phyloP scores from a whole-genome alignment of 768 basidiomycete genomes.

The Myochromella boudieri region DNA sequence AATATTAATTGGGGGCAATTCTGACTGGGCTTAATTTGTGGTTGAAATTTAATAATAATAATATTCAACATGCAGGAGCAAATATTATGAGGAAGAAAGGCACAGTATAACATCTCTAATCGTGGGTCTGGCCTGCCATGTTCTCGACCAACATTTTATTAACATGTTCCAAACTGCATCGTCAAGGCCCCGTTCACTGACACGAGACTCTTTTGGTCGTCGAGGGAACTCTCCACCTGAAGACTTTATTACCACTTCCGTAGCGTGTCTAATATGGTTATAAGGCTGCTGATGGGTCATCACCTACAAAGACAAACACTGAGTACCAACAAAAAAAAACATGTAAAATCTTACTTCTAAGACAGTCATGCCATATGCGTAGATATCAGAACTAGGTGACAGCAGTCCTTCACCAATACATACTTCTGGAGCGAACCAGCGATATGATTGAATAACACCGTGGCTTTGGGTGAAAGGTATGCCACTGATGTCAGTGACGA shows the following conservation, averaged over 20 bases:
- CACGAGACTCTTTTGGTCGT: conserved; percentile 34
- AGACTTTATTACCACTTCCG: conserved; percentile 48
- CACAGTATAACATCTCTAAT: conserved; percentile 33
- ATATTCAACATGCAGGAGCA: too few species aligned
- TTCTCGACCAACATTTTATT: conserved; percentile 40
- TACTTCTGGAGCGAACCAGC: conserved; percentile 59
- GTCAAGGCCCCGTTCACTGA: conserved; percentile 41
- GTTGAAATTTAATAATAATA: too few species aligned
- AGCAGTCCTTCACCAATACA: conserved; percentile 49
- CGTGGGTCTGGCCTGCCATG: conserved; percentile 35
- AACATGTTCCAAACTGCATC: conserved; percentile 47
- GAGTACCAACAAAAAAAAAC: not conserved
- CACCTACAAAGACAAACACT: conserved; percentile 29
- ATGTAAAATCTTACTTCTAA: conserved; percentile 42
- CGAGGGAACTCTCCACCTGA: conserved; percentile 41
- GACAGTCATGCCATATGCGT: conserved; percentile 57
- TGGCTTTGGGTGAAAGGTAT: conserved; percentile 56
- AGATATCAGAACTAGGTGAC: conserved; percentile 50
- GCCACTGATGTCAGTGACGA: conserved; percentile 57
- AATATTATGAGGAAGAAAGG: conserved; percentile 1
- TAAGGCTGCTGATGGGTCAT: conserved; percentile 56
- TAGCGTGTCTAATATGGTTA: conserved; percentile 47
- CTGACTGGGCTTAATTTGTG: too few species aligned
- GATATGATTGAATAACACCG: conserved; percentile 43
- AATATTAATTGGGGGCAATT: too few species aligned